Percentiles rank a stretch among this genome's conserved stretches.
These are phyloP conservation scores for Hyaloscypha variabilis DNA, from an alignment of 495 filamentous ascomycete species.

Conservation along the genomic window DNA sequence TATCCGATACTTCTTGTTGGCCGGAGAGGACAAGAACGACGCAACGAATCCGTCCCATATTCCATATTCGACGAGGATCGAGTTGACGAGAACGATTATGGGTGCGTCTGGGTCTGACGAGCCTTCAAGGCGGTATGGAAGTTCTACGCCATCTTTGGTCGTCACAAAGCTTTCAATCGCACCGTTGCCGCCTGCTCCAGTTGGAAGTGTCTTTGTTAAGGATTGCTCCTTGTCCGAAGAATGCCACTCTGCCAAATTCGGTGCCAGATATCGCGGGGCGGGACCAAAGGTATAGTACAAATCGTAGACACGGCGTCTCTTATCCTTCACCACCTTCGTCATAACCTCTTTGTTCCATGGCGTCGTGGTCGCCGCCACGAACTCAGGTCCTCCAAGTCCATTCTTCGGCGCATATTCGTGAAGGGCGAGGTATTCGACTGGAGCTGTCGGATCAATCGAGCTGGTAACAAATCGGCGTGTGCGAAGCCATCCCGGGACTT, in stretches of 20 bases:
- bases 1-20: constrained; percentile 67
- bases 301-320: constrained; percentile 60
- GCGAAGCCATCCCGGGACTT: constrained; percentile 76
- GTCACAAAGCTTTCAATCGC: constrained; percentile 69
- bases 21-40: constrained; percentile 55
- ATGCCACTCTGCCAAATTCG: constrained; percentile 31
- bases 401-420: constrained; percentile 72
- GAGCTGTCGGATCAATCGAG: constrained; percentile 51
- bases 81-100: constrained; percentile 73
- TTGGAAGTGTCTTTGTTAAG: constrained; percentile 49
- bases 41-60: constrained; percentile 79
- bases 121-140: constrained; percentile 78
- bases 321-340: constrained; percentile 56
- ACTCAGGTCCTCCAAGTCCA: constrained; percentile 63
- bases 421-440: constrained; percentile 61
- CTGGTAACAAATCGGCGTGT: constrained; percentile 65
- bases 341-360: constrained; percentile 58
- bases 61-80: constrained; percentile 67
- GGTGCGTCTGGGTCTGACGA: constrained; percentile 65
- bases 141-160: constrained; percentile 62
- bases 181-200: constrained; percentile 40
- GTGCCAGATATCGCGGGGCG: constrained; percentile 65
- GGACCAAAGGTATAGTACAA: constrained; percentile 81
- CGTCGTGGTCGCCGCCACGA: constrained; percentile 61
- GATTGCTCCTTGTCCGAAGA: constrained; percentile 52